Percentiles rank a stretch among this genome's conserved stretches.
Evolutionary conservation across 352 stramenopile genomes (phyloP).

Genomic region (Pythium oligandrum): DNA sequence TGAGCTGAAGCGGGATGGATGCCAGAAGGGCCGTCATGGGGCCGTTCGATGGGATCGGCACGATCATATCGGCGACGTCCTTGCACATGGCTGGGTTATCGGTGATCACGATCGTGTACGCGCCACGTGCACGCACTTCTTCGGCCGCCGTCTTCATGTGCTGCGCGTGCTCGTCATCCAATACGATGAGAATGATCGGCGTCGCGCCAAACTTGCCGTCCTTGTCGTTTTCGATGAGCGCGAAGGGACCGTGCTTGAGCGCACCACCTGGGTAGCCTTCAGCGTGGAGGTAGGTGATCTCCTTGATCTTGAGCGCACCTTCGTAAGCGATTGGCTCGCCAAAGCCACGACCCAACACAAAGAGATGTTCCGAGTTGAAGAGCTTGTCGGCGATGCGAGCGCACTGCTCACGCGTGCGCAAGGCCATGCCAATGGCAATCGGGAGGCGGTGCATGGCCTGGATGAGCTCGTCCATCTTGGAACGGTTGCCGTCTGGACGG

Average conservation of each 20-base stretch:
- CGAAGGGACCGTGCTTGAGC: slow-evolving; percentile 98
- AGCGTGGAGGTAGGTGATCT: slow-evolving; percentile 98
- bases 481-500: slow-evolving; percentile 69
- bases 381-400: slow-evolving; percentile 87
- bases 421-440: slow-evolving; percentile 97
- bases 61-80: slow-evolving; percentile 91
- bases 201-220: slow-evolving; percentile 94
- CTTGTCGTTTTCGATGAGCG: slow-evolving; percentile 94
- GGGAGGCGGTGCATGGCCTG: slow-evolving; percentile 95
- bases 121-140: slow-evolving; percentile 95
- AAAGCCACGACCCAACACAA: slow-evolving; percentile 94
- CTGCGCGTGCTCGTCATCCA: slow-evolving; percentile 96
- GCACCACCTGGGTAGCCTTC: slow-evolving; percentile 97
- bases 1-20: slow-evolving; percentile 96
- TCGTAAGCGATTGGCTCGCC: slow-evolving; percentile 95
- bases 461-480: slow-evolving; percentile 89
- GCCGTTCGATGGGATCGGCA: slow-evolving; percentile 96
- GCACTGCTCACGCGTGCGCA: slow-evolving; percentile 91
- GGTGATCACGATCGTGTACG: slow-evolving; percentile 97
- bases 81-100: slow-evolving; percentile 93
- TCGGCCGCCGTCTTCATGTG: slow-evolving; percentile 95
- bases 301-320: slow-evolving; percentile 99
- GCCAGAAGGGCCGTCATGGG: slow-evolving; percentile 95
- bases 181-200: slow-evolving; percentile 96
- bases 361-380: slow-evolving; percentile 90